phyloP scores from a whole-genome alignment of 202 grass and related monocot species.

The Panicum hallii region DNA sequence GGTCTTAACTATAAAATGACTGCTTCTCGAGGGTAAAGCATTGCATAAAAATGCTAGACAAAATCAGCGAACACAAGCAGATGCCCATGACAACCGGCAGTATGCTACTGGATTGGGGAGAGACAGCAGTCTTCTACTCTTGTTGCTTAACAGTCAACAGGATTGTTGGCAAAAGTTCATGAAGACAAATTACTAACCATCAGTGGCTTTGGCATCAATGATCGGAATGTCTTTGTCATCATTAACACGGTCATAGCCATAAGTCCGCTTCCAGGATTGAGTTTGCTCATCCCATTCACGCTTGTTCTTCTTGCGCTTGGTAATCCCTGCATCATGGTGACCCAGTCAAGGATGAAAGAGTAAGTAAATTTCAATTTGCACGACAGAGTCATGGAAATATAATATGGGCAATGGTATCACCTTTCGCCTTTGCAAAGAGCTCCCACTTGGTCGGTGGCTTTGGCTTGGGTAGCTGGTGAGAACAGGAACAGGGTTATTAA shows the following conservation, averaged over 20 bases:
- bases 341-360: not conserved
- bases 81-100: not conserved
- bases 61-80: not conserved
- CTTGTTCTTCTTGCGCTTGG: slow-evolving; percentile 82
- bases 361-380: not conserved
- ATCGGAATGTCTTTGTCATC: slow-evolving; percentile 92
- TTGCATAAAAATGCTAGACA: not conserved
- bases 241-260: slow-evolving; percentile 92
- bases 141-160: not conserved
- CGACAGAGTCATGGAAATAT: not conserved
- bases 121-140: not conserved
- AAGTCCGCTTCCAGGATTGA: slow-evolving; percentile 77
- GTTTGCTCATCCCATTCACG: slow-evolving; percentile 89
- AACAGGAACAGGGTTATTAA: not conserved
- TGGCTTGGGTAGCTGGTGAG: slow-evolving; percentile 76
- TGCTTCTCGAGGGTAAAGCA: not conserved
- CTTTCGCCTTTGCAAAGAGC: slow-evolving; percentile 84
- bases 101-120: not conserved
- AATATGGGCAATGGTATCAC: slow-evolving; percentile 21
- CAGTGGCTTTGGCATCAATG: slow-evolving; percentile 77
- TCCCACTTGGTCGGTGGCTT: slow-evolving; percentile 98
- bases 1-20: not conserved
- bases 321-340: slow-evolving; percentile 63
- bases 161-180: not conserved
- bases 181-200: slow-evolving; percentile 59